Conservation (phyloP, 2,329 filamentous ascomycete species). For the Pseudopithomyces maydicus region DNA sequence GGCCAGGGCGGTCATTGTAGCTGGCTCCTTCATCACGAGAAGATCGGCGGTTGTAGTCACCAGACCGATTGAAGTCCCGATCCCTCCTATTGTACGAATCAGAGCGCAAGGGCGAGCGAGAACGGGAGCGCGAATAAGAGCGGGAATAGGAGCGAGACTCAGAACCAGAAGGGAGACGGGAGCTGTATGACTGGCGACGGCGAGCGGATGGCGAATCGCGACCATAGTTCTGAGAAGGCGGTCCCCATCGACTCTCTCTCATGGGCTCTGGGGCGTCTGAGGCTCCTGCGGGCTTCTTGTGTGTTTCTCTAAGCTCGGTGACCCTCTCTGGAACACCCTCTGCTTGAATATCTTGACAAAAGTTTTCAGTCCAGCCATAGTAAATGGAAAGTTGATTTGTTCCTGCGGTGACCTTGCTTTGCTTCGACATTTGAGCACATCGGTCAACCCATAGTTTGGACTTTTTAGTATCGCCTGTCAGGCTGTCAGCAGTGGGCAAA, state of each 20-base stretch:
- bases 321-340: slow-evolving; percentile 29
- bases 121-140: slow-evolving; percentile 3
- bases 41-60: slow-evolving; percentile 18
- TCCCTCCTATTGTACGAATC: slow-evolving; percentile 15
- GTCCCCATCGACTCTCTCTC: neutral
- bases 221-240: slow-evolving; percentile 5
- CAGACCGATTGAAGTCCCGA: neutral
- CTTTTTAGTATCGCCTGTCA: slow-evolving; percentile 31
- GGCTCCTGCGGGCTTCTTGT: slow-evolving; percentile 6
- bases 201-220: slow-evolving; percentile 14
- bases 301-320: slow-evolving; percentile 22
- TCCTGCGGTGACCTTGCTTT: slow-evolving; percentile 70
- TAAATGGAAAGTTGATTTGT: slow-evolving; percentile 73
- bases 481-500: slow-evolving; percentile 52
- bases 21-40: slow-evolving; percentile 12
- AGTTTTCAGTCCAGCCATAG: slow-evolving; percentile 83
- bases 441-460: slow-evolving; percentile 66
- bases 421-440: slow-evolving; percentile 70
- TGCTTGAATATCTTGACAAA: slow-evolving; percentile 81
- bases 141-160: neutral
- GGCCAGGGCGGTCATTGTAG: slow-evolving; percentile 13
- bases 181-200: slow-evolving; percentile 21
- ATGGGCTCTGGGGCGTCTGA: too few species aligned
- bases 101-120: neutral
- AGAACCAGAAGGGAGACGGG: neutral